A percentile compares a stretch with the other conserved stretches of the same genome.
Evolutionary conservation across 352 stramenopile genomes (phyloP).

Genomic region (Pythium aquatile): DNA sequence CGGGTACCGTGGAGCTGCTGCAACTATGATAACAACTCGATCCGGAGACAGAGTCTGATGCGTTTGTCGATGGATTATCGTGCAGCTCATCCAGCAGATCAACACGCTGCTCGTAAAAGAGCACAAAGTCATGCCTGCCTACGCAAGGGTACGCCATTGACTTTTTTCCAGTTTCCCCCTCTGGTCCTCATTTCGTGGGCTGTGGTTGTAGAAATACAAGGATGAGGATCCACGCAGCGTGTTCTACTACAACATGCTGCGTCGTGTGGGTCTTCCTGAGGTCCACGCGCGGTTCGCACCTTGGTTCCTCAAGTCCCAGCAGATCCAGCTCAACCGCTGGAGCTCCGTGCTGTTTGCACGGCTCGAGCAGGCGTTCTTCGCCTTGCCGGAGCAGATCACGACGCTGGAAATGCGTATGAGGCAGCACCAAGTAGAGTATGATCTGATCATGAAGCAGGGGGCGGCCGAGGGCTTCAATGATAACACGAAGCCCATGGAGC

Average conservation of each 20-base stretch:
- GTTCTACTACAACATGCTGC: constrained; percentile 81
- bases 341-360: constrained; percentile 63
- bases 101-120: constrained; percentile 63
- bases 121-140: constrained; percentile 42
- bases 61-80: not conserved
- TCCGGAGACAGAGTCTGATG: not conserved
- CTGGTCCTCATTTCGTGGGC: too few species aligned
- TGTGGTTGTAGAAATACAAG: constrained; percentile 42
- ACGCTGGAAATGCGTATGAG: constrained; percentile 68
- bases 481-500: constrained; percentile 21
- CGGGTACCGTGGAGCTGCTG: constrained; percentile 27
- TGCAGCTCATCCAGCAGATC: constrained; percentile 70
- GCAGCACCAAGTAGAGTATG: constrained; percentile 45
- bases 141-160: constrained; percentile 44
- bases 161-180: too few species aligned
- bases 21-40: not conserved
- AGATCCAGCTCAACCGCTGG: constrained; percentile 67
- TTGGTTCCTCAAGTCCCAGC: constrained; percentile 78
- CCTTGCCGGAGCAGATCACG: constrained; percentile 44
- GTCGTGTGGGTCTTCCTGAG: constrained; percentile 61
- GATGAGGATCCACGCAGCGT: constrained; percentile 63
- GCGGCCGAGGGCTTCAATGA: not conserved
- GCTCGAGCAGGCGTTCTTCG: constrained; percentile 65
- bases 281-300: constrained; percentile 72
- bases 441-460: constrained; percentile 37